Evolutionary conservation across 2,329 filamentous ascomycete genomes (phyloP), one percentile per base, ranked within the genome.

Genomic region (Fusarium vanettenii): DNA sequence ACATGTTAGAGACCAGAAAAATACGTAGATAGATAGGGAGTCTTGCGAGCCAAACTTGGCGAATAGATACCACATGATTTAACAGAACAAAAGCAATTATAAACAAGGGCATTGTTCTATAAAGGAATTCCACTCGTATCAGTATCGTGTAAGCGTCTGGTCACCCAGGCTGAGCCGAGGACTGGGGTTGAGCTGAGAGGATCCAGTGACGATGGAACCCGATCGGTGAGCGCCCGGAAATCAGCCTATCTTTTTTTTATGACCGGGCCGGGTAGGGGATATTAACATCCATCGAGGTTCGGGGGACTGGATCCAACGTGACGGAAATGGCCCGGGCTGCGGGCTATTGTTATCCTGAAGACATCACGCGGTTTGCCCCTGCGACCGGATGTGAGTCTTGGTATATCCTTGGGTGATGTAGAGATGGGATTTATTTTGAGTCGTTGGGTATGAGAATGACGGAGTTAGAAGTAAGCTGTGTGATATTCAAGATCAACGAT

Each of bases 321-420:
- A 45, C 63, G 50, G 29, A 63, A 52, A 56, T 67, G 50, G 27
- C 27, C 37, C 33, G 39, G 62, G 33, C 27, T 61, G 55, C 6
- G 50, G 50, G 66, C 66, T 48, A 3, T 52, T 48, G n/a, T 16
- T 61, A 22, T 22, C 13, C 52, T 22, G 31, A 27, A 20, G 39
- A 62, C 6, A 70, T 67, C 70, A 73, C 62, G 59, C 66, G 62
- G 61, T 66, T 67, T 31, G 27, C 48, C 67, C 67, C 70, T 73
- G 45, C 10, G 43, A 27, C 29, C 55, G 25, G 33, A 41, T 31
- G 43, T 60, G 43, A 48, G 8, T 2, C 10, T 31, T 52, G 25
- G 27, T 8, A 29, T 27, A 35, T 29, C 29, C 22, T 60, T 5
- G 64, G 57, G 5, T 20, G 11, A 29, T 29, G 27, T 8, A 29